These are phyloP conservation scores for Naganishia friedmannii DNA, from an alignment of 768 basidiomycete genomes.

Conservation along the genomic window DNA sequence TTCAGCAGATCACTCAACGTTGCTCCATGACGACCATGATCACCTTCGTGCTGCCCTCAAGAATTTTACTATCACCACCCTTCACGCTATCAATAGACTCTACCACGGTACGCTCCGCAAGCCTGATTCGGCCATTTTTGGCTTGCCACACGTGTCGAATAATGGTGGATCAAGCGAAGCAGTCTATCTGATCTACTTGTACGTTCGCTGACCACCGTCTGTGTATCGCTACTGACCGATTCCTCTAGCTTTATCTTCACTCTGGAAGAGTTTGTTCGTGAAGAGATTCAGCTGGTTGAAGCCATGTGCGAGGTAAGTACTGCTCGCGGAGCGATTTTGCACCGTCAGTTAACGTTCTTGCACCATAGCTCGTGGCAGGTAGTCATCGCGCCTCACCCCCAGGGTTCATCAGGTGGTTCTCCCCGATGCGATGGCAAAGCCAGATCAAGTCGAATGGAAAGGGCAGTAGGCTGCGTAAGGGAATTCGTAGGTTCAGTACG, in stretches of 20 bases:
- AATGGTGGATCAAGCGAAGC: slow-evolving; percentile 62
- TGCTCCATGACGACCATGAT: slow-evolving; percentile 17
- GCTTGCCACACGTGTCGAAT: background rate
- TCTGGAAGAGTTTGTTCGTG: slow-evolving; percentile 85
- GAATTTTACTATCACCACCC: slow-evolving; percentile 42
- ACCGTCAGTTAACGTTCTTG: background rate
- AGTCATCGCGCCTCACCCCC: slow-evolving; percentile 22
- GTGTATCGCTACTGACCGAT: background rate
- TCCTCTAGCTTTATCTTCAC: slow-evolving; percentile 88
- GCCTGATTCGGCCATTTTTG: background rate
- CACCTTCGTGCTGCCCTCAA: slow-evolving; percentile 40
- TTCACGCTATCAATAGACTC: slow-evolving; percentile 37
- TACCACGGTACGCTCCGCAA: slow-evolving; percentile 26
- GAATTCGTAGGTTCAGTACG: slow-evolving; percentile 2
- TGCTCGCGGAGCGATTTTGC: background rate
- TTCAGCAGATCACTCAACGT: slow-evolving; percentile 16
- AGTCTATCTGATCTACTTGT: slow-evolving; percentile 90
- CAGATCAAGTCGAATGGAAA: background rate
- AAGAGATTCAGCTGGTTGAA: slow-evolving; percentile 75
- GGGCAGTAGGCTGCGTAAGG: background rate
- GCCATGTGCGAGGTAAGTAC: slow-evolving; percentile 68
- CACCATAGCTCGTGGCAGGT: background rate
- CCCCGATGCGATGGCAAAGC: slow-evolving; percentile 10
- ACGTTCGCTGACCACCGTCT: slow-evolving; percentile 46
- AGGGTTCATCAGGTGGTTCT: background rate